Evolutionary conservation across 352 stramenopile species (phyloP).

Genomic region (Pythium biforme): DNA sequence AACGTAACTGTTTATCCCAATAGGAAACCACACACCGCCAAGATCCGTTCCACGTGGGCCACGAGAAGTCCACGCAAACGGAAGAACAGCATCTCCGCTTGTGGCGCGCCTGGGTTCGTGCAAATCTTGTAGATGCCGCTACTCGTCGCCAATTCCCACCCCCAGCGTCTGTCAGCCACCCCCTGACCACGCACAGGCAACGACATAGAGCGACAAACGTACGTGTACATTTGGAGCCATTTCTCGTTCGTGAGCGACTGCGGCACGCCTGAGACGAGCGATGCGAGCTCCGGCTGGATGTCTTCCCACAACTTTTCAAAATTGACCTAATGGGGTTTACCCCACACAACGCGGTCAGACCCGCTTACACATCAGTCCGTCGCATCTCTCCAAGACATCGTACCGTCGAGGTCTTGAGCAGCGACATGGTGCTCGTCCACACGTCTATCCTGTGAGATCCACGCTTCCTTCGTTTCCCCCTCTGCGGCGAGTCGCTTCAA

Average conservation of each 20-base stretch:
- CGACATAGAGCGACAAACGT: slow-evolving; percentile 25
- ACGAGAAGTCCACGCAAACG: slow-evolving; percentile 67
- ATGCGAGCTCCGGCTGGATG: slow-evolving; percentile 77
- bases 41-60: slow-evolving; percentile 59
- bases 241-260: slow-evolving; percentile 78
- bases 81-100: slow-evolving; percentile 85
- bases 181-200: not conserved
- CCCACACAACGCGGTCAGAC: not conserved
- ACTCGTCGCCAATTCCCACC: not conserved
- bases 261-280: slow-evolving; percentile 64
- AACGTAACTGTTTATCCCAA: not conserved
- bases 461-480: not conserved
- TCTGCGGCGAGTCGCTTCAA: slow-evolving; percentile 19
- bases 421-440: slow-evolving; percentile 47
- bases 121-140: slow-evolving; percentile 89
- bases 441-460: not conserved
- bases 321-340: slow-evolving; percentile 52
- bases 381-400: slow-evolving; percentile 2
- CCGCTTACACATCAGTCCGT: not conserved
- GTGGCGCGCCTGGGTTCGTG: slow-evolving; percentile 73
- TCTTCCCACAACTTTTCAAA: slow-evolving; percentile 83
- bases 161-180: not conserved
- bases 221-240: slow-evolving; percentile 88
- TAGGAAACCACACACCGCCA: slow-evolving; percentile 32
- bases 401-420: slow-evolving; percentile 80